Conservation (phyloP, 2,329 filamentous ascomycete genomes). For the Alternaria gansuensis region DNA sequence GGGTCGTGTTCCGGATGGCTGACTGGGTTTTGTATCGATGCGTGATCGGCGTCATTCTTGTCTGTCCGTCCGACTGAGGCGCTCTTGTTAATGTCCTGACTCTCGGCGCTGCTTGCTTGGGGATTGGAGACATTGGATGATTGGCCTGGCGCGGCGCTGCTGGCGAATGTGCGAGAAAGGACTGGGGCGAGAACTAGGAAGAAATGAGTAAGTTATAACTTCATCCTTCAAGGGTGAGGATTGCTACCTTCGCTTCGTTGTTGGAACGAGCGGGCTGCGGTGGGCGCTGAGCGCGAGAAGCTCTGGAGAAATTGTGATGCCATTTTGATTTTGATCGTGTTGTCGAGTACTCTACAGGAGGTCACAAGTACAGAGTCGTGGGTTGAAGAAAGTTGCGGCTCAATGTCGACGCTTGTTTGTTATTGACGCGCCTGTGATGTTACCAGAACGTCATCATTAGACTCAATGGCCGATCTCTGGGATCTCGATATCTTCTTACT, state of each 20-base stretch:
- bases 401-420: neutral
- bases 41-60: slow-evolving; percentile 19
- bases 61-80: slow-evolving; percentile 16
- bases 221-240: fast-evolving
- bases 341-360: neutral
- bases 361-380: fast-evolving
- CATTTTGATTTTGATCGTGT: slow-evolving; percentile 6
- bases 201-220: neutral
- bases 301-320: slow-evolving; percentile 12
- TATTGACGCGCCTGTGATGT: slow-evolving; percentile 18
- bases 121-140: slow-evolving; percentile 27
- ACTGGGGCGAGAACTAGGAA: slow-evolving; percentile 4
- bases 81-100: slow-evolving; percentile 25
- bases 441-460: slow-evolving; percentile 15
- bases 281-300: slow-evolving; percentile 17
- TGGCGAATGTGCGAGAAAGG: slow-evolving; percentile 17
- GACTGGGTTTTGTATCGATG: slow-evolving; percentile 23
- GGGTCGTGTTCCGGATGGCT: slow-evolving; percentile 23
- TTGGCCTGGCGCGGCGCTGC: slow-evolving; percentile 18
- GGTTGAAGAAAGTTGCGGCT: neutral
- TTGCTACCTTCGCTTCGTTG: slow-evolving; percentile 15
- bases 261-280: slow-evolving; percentile 6
- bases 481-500: neutral
- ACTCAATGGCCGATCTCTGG: slow-evolving; percentile 1
- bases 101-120: slow-evolving; percentile 23